Evolutionary conservation across 73 alveolate genomes (phyloP).

Genomic region (Loxodes magnus): DNA sequence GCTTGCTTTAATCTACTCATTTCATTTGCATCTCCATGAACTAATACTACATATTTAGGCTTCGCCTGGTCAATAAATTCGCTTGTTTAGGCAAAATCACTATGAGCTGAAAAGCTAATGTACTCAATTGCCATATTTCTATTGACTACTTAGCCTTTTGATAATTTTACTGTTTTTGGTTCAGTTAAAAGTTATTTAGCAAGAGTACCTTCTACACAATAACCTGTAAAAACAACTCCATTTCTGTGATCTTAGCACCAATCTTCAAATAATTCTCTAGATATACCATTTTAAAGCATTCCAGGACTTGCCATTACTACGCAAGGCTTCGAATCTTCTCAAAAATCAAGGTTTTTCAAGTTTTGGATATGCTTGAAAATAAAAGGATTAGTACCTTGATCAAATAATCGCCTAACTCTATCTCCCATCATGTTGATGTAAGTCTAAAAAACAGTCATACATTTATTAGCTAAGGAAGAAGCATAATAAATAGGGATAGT

Average conservation of each 20-base stretch:
- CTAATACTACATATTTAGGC: slow-evolving; percentile 91
- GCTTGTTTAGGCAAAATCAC: slow-evolving; percentile 89
- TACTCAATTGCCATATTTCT: slow-evolving; percentile 81
- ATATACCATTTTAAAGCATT: slow-evolving; percentile 86
- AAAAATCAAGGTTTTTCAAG: slow-evolving; percentile 34
- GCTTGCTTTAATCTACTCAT: slow-evolving; percentile 73
- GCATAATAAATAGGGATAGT: slow-evolving; percentile 78
- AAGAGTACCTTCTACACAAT: slow-evolving; percentile 90
- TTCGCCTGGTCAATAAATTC: slow-evolving; percentile 74
- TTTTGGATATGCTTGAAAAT: slow-evolving; percentile 61
- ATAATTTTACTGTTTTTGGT: slow-evolving; percentile 41
- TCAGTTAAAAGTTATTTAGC: slow-evolving; percentile 80
- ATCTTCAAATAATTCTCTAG: slow-evolving; percentile 76
- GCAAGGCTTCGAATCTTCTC: slow-evolving; percentile 48
- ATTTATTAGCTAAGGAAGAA: slow-evolving; percentile 83
- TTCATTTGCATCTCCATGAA: slow-evolving; percentile 95
- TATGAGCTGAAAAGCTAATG: slow-evolving; percentile 95
- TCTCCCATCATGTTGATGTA: slow-evolving; percentile 92
- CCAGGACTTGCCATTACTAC: slow-evolving; percentile 98
- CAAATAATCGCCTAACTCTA: slow-evolving; percentile 52
- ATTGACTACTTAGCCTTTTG: slow-evolving; percentile 30
- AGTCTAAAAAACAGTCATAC: slow-evolving; percentile 84
- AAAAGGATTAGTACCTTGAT: slow-evolving; percentile 83
- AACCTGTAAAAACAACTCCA: slow-evolving; percentile 89
- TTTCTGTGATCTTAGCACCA: slow-evolving; percentile 82